phyloP scores from a whole-genome alignment of 257 asterid genomes.

The Datura wrightii region DNA sequence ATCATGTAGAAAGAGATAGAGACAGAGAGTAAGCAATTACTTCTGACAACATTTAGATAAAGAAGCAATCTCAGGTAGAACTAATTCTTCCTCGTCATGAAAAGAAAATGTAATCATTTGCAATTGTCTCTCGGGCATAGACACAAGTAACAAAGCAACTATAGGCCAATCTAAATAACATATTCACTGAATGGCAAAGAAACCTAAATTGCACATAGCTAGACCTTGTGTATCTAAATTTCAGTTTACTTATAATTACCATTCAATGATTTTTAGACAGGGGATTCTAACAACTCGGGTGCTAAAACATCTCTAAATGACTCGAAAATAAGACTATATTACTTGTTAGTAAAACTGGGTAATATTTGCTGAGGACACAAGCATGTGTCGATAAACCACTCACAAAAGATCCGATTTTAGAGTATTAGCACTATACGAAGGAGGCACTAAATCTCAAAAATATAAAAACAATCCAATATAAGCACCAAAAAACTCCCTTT shows the following conservation, averaged over 20 bases:
- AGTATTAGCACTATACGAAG: neutral
- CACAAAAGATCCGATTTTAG: neutral
- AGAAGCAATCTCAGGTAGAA: neutral
- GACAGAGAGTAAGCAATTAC: constrained; percentile 7
- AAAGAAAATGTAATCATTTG: neutral
- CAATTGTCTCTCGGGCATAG: neutral
- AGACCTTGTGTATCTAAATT: neutral
- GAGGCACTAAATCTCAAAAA: neutral
- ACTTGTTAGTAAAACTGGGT: neutral
- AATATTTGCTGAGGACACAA: neutral
- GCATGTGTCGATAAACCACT: neutral
- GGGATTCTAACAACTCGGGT: neutral
- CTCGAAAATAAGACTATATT: neutral
- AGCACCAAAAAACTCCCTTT: neutral
- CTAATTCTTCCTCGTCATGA: neutral
- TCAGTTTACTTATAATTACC: neutral
- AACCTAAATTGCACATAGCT: neutral
- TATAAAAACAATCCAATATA: neutral
- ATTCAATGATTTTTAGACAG: neutral
- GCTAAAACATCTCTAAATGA: neutral
- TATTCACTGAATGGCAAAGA: neutral
- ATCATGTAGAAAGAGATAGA: neutral
- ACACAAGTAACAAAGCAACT: neutral
- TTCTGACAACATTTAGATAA: neutral
- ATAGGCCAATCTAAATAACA: neutral